Conservation (phyloP, 495 filamentous ascomycete species). For the Penicillium lagena region DNA sequence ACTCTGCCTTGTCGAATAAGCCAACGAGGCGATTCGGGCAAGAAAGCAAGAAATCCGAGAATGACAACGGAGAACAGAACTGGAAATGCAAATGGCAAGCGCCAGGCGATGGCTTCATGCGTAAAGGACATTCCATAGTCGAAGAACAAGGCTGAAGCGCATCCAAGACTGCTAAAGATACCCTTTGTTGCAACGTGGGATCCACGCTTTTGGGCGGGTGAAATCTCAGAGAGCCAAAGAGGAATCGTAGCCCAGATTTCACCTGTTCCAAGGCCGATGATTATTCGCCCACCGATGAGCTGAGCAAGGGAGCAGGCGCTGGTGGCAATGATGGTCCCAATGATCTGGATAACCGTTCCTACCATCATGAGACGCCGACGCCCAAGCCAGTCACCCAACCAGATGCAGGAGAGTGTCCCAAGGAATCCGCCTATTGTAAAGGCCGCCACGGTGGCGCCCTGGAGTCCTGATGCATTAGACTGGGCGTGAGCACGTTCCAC, state of each 20-base stretch:
- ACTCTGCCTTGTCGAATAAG: slow-evolving; percentile 28
- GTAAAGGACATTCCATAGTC: slow-evolving; percentile 48
- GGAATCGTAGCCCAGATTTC: slow-evolving; percentile 55
- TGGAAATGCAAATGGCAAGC: slow-evolving; percentile 44
- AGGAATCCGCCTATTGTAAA: slow-evolving; percentile 55
- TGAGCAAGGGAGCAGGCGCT: slow-evolving; percentile 44
- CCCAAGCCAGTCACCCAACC: slow-evolving; percentile 49
- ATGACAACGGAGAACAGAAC: slow-evolving; percentile 21
- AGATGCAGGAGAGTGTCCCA: slow-evolving; percentile 46
- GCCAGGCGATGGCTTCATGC: slow-evolving; percentile 34
- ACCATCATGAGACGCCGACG: slow-evolving; percentile 49
- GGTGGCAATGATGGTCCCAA: slow-evolving; percentile 52
- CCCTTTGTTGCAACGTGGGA: slow-evolving; percentile 37
- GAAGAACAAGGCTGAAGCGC: slow-evolving; percentile 44
- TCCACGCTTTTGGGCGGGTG: slow-evolving; percentile 31
- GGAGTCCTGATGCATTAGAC: slow-evolving; percentile 10
- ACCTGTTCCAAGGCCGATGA: slow-evolving; percentile 52
- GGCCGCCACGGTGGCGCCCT: slow-evolving; percentile 44
- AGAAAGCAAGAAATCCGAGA: slow-evolving; percentile 25
- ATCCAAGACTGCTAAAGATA: slow-evolving; percentile 52
- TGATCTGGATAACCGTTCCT: slow-evolving; percentile 45
- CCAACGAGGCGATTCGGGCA: slow-evolving; percentile 42
- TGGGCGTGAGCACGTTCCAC: slow-evolving; percentile 4
- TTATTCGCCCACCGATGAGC: slow-evolving; percentile 50
- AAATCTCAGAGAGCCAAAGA: slow-evolving; percentile 58